Percentiles rank a stretch among this genome's conserved stretches.
Evolutionary conservation across 1,139 yeast genomes (phyloP).

Genomic region (Magnusiomyces paraingens): DNA sequence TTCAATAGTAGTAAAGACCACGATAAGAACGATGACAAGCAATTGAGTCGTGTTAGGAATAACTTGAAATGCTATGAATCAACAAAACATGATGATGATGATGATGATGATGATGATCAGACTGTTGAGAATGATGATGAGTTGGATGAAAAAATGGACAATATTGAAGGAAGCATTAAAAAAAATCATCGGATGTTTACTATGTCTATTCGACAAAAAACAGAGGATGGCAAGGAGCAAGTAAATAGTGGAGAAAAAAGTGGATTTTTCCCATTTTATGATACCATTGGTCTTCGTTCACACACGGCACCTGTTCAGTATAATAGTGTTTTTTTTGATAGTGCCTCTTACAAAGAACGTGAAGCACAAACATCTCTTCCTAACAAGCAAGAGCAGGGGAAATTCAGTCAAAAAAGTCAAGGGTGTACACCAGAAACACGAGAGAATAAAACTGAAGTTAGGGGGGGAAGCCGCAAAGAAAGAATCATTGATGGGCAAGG

Average conservation of each 20-base stretch:
- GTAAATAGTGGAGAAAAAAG: constrained; percentile 3
- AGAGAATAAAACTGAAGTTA: not conserved
- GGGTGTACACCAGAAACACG: too few species aligned
- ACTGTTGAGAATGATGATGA: not conserved
- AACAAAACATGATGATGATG: not conserved
- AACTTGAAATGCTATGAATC: too few species aligned
- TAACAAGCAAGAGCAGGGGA: not conserved
- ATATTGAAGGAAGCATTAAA: not conserved
- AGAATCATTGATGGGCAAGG: not conserved
- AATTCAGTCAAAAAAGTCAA: not conserved
- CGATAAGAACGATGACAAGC: too few species aligned
- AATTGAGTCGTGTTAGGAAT: too few species aligned
- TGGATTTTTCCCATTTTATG: constrained; percentile 2
- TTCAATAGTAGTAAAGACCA: too few species aligned
- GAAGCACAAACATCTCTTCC: not conserved
- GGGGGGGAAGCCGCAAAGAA: not conserved
- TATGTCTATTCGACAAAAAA: constrained; percentile 1
- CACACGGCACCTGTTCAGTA: not conserved
- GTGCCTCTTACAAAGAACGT: not conserved
- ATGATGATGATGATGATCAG: not conserved
- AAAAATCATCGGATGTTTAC: not conserved
- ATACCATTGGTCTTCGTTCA: not conserved
- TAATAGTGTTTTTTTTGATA: not conserved
- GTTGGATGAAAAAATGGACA: not conserved
- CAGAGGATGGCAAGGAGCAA: not conserved